Evolutionary conservation across 257 asterid genomes (phyloP).

Genomic region (Striga asiatica): DNA sequence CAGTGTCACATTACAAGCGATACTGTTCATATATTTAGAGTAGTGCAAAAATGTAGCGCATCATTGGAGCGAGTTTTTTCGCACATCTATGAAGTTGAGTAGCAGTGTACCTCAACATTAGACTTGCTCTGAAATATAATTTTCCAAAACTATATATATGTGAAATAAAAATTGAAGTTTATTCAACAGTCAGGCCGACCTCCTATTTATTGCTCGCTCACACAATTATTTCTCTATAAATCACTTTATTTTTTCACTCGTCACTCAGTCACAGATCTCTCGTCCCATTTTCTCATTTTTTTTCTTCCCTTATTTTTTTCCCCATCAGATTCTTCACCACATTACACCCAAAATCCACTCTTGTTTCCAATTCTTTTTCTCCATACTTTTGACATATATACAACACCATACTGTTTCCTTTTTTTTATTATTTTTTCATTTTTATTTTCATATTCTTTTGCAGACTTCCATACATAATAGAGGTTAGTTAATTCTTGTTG

Average conservation of each 20-base stretch:
- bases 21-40: too few relatives aligned
- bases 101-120: too few relatives aligned
- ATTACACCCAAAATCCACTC: background rate
- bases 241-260: slow-evolving; percentile 30
- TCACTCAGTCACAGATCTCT: slow-evolving; percentile 25
- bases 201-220: slow-evolving; percentile 31
- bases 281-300: slow-evolving; percentile 1
- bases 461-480: too few relatives aligned
- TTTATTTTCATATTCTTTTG: background rate
- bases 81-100: too few relatives aligned
- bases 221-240: slow-evolving; percentile 30
- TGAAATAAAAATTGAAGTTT: background rate
- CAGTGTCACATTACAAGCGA: too few relatives aligned
- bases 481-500: background rate
- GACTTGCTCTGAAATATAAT: too few relatives aligned
- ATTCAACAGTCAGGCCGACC: slow-evolving; percentile 20
- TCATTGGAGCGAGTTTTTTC: too few relatives aligned
- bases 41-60: too few relatives aligned
- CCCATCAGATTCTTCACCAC: background rate
- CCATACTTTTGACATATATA: too few relatives aligned
- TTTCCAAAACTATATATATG: background rate
- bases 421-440: too few relatives aligned
- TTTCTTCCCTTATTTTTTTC: background rate
- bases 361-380: too few relatives aligned
- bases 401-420: background rate